A percentile compares a stretch with the other conserved stretches of the same genome.
Conservation (phyloP, 306 rosid species). For the Cicer cuneatum region DNA sequence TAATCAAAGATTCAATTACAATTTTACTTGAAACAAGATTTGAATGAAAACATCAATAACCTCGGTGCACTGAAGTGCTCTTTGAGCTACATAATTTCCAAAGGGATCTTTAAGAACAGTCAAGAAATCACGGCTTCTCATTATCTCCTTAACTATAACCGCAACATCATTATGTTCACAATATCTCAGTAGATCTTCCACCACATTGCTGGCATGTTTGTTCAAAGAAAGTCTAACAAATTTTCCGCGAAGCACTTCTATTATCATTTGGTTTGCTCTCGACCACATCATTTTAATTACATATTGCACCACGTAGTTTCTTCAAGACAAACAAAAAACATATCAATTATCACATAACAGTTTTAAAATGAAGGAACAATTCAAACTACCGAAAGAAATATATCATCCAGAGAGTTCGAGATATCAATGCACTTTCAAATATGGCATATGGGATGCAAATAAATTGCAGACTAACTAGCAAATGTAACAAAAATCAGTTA, state of each 20-base stretch:
- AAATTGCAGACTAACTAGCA: too few relatives aligned
- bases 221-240: conserved; percentile 47
- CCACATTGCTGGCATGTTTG: conserved; percentile 59
- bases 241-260: conserved; percentile 13
- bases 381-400: background rate
- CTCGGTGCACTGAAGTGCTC: conserved; percentile 43
- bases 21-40: background rate
- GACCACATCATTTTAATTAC: conserved; percentile 5
- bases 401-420: too few relatives aligned
- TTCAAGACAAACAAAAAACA: conserved; percentile 10
- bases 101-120: conserved; percentile 42
- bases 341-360: background rate
- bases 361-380: background rate
- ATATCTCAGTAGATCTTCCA: conserved; percentile 41
- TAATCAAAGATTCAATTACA: background rate
- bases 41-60: conserved; percentile 25
- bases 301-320: conserved; percentile 60
- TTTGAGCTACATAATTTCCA: conserved; percentile 61
- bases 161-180: background rate
- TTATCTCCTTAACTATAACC: conserved; percentile 40
- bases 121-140: conserved; percentile 31
- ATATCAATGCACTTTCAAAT: too few relatives aligned
- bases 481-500: too few relatives aligned
- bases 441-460: too few relatives aligned
- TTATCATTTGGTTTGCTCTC: background rate